Percentiles rank a stretch among this genome's conserved stretches.
Conservation (phyloP, 495 filamentous ascomycete species). For the Penicillium argentinense region DNA sequence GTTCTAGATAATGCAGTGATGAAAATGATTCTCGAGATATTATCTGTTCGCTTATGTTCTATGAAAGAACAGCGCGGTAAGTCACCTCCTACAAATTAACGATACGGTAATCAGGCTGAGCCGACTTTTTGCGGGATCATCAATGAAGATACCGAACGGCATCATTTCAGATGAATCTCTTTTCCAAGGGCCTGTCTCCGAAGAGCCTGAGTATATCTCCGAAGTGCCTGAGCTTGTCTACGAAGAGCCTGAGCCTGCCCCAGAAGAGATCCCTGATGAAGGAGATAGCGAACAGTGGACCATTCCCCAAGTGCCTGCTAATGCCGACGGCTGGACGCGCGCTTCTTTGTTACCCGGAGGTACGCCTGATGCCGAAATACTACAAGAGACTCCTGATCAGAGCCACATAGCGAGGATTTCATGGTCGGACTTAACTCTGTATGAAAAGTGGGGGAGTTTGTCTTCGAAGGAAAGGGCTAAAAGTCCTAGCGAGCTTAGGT, state of each 20-base stretch:
- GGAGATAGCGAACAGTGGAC: background rate
- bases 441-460: slow-evolving; percentile 5
- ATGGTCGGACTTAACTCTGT: slow-evolving; percentile 4
- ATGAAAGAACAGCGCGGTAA: slow-evolving; percentile 7
- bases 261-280: background rate
- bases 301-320: background rate
- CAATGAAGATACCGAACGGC: slow-evolving; percentile 8
- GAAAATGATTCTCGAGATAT: slow-evolving; percentile 13
- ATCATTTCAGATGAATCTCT: slow-evolving; percentile 3
- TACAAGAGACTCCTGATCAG: slow-evolving; percentile 4
- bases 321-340: background rate
- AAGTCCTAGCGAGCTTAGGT: slow-evolving; percentile 9
- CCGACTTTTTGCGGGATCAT: background rate
- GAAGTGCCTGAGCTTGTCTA: too few relatives aligned
- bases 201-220: slow-evolving; percentile 1
- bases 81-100: slow-evolving; percentile 2
- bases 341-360: background rate
- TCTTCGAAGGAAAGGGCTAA: slow-evolving; percentile 8
- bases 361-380: background rate
- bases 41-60: slow-evolving; percentile 11
- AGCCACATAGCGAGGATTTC: slow-evolving; percentile 10
- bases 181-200: slow-evolving; percentile 5
- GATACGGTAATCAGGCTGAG: background rate
- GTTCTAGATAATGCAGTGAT: slow-evolving; percentile 15
- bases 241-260: too few relatives aligned